These are phyloP conservation scores for Spergularia marina DNA, from an alignment of 148 eudicot species.

Conservation along the genomic window DNA sequence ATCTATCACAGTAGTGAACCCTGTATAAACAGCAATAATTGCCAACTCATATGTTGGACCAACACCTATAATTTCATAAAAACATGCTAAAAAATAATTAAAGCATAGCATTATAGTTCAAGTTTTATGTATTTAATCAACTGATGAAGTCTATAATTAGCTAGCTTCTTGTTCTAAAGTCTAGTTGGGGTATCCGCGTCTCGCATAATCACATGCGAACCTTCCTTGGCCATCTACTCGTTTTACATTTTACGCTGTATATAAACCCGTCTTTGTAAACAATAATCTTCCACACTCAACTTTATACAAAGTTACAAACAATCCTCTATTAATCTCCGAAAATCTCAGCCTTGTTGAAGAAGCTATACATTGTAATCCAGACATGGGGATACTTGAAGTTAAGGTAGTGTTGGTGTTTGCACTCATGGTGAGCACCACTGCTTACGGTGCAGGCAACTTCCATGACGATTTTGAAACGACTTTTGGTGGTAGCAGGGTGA, in stretches of 20 bases:
- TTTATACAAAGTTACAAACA: background rate
- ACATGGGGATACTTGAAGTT: constrained; percentile 10
- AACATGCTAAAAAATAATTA: background rate
- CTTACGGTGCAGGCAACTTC: constrained; percentile 32
- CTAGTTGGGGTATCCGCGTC: constrained; percentile 18
- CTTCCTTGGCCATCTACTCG: background rate
- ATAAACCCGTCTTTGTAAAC: constrained; percentile 6
- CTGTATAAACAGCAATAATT: background rate
- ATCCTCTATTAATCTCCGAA: background rate
- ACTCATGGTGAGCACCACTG: constrained; percentile 21
- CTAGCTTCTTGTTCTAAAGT: background rate
- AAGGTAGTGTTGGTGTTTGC: constrained; percentile 18
- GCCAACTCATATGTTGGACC: constrained; percentile 2
- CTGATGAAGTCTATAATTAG: background rate
- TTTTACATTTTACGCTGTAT: constrained; percentile 1
- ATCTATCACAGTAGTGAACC: no score
- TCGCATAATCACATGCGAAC: background rate
- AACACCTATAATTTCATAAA: background rate
- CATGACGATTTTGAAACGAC: constrained; percentile 39
- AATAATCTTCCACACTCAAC: constrained; percentile 7
- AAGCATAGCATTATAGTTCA: background rate
- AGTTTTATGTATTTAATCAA: no score
- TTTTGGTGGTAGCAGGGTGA: constrained; percentile 40
- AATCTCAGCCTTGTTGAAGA: no score
- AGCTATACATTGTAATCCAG: background rate